Evolutionary conservation across 1,284 basidiomycete species (phyloP).

Genomic region (Vanrija pseudolonga): DNA sequence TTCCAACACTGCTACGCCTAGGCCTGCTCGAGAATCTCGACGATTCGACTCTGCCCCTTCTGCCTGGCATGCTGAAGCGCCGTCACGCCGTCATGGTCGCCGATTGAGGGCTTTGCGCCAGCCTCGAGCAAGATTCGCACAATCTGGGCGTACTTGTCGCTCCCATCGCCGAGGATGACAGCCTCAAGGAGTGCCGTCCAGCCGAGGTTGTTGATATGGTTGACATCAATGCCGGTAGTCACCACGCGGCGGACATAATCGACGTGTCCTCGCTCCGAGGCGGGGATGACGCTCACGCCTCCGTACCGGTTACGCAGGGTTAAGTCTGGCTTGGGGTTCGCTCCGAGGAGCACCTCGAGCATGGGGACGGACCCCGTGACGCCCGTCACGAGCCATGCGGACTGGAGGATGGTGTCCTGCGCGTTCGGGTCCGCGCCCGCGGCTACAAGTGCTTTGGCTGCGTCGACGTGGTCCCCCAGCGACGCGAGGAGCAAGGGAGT

Average conservation of each 20-base stretch:
- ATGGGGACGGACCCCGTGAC: conserved; percentile 10
- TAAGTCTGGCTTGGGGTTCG: conserved; percentile 2
- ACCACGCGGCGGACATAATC: conserved; percentile 7
- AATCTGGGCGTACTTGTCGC: conserved; percentile 1
- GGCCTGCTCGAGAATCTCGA: too few species aligned
- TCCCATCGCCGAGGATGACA: conserved; percentile 13
- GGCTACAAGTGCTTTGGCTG: conserved; percentile 1
- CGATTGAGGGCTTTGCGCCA: conserved; percentile 1
- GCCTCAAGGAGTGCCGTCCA: conserved; percentile 13
- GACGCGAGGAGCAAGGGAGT: conserved; percentile 6
- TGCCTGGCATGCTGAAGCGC: conserved; percentile 4
- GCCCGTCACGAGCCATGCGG: conserved; percentile 12
- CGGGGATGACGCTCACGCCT: conserved; percentile 11
- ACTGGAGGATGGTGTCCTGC: background rate
- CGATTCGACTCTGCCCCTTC: background rate
- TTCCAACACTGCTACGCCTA: too few species aligned
- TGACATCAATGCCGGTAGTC: conserved; percentile 6
- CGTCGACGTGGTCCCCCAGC: conserved; percentile 2
- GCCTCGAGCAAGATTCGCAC: conserved; percentile 2
- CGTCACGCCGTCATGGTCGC: conserved; percentile 8
- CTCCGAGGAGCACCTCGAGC: conserved; percentile 2
- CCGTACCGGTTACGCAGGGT: conserved; percentile 9
- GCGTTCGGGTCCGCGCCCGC: conserved; percentile 7
- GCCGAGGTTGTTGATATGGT: conserved; percentile 12
- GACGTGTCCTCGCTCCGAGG: conserved; percentile 10